Conservation (phyloP, 768 basidiomycete genomes). For the Clitopilus hobsonii region DNA sequence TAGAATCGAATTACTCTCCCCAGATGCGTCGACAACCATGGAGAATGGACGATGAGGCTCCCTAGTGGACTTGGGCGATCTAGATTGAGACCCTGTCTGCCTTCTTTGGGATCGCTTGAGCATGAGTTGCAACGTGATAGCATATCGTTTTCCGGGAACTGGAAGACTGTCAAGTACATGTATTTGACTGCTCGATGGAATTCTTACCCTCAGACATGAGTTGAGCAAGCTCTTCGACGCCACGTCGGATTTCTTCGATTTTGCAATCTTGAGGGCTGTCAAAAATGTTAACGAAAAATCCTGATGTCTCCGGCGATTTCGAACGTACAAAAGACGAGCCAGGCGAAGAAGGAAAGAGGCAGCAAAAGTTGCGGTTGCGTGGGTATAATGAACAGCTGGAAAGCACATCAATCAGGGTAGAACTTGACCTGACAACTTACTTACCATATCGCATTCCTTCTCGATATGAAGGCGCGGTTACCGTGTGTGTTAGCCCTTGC, state of each 20-base stretch:
- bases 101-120: constrained; percentile 71
- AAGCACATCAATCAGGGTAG: constrained; percentile 3
- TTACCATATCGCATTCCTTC: constrained; percentile 90
- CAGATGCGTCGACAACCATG: constrained; percentile 41
- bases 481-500: constrained; percentile 78
- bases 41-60: constrained; percentile 46
- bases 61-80: constrained; percentile 56
- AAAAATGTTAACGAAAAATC: constrained; percentile 2
- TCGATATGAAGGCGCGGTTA: constrained; percentile 78
- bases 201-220: constrained; percentile 75
- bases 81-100: constrained; percentile 46
- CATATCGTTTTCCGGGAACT: constrained; percentile 94
- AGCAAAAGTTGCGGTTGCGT: constrained; percentile 91
- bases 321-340: constrained; percentile 79
- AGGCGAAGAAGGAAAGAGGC: constrained; percentile 87
- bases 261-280: constrained; percentile 83
- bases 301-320: not conserved
- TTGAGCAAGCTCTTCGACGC: constrained; percentile 73
- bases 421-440: constrained; percentile 13
- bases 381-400: constrained; percentile 83
- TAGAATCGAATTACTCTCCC: constrained; percentile 18
- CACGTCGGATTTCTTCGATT: constrained; percentile 62
- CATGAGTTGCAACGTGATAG: constrained; percentile 86
- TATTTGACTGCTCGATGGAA: not conserved
- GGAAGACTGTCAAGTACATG: not conserved